Conservation (phyloP, 495 filamentous ascomycete genomes). For the Chaetomium cochliodes region DNA sequence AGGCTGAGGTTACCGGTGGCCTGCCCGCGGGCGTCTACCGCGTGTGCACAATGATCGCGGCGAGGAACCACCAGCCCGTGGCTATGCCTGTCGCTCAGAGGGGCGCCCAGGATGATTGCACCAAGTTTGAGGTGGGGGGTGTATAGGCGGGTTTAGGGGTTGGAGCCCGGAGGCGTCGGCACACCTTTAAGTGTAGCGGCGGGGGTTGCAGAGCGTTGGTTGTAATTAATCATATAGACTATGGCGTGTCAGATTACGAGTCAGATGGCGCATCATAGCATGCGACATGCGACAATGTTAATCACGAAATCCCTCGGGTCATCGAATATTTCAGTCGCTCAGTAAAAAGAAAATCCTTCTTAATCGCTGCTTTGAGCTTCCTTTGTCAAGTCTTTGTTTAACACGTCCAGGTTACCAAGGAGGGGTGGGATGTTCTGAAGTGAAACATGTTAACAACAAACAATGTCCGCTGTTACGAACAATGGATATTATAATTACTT, state of each 20-base stretch:
- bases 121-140: slow-evolving; percentile 27
- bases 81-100: slow-evolving; percentile 35
- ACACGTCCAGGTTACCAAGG: neutral
- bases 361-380: neutral
- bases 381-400: slow-evolving; percentile 5
- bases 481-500: neutral
- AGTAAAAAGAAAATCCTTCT: neutral
- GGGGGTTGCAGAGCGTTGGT: neutral
- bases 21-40: slow-evolving; percentile 28
- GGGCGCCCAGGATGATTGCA: slow-evolving; percentile 33
- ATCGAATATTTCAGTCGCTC: neutral
- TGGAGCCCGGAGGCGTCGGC: neutral
- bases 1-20: slow-evolving; percentile 24
- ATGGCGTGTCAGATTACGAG: neutral
- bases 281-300: too few relatives aligned
- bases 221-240: neutral
- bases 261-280: too few relatives aligned
- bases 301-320: neutral
- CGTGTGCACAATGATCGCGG: slow-evolving; percentile 30
- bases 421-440: neutral
- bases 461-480: neutral
- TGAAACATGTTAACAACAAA: neutral
- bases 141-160: neutral
- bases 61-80: slow-evolving; percentile 33
- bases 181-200: neutral